Base-by-base conservation (phyloP, 2,329 filamentous ascomycete genomes). In the Metarhizium guizhouense region DNA sequence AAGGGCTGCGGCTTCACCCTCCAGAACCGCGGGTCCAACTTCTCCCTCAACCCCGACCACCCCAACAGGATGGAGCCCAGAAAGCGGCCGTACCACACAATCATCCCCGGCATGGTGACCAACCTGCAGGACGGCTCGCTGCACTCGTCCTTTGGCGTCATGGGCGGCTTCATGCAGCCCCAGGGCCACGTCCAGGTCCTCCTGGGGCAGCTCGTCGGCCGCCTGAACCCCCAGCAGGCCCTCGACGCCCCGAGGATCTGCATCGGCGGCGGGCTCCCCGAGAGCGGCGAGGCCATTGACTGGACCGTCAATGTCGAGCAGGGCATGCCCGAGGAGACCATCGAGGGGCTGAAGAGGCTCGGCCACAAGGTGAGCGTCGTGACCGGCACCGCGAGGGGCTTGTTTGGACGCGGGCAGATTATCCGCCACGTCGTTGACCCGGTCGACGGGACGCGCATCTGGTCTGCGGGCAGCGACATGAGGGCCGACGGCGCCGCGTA, bases 141-240 rank as follows among this genome's bases (percentile, higher is more conserved):
- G 56, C 89, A 96, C 69, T 87, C 84, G 4, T 88, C 95, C 0
- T 96, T 93, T 65, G 94, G 94, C 54, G 93, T 97, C 58, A 97
- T 97, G 94, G 94, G 94, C 53, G 93, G 91, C 2, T 97, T 95
- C 72, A 97, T 97, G 88, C 94, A 99, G 73, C 94, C 94, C 0
- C 94, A 97, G 71, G 94, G 93, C 25, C 94, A 97, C 58, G 86
- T 97, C 0, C 94, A 97, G 71, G 91, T 96, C 0, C 74, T 99
- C 10, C 77, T 97, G 2, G 95, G 95, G 61, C 92, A 95, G 81
- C 72, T 95, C 0, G 83, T 91, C 0, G 95, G 92, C 63, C 84
- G 85, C 2, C 77, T 90, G 54, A 87, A 86, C 59, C 91, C 92
- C 0, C 94, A 99, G 71, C 84, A 90, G 57, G 91, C 93, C 3